Percentiles rank a stretch among this genome's conserved stretches.
Conservation (phyloP, 1,139 yeast genomes). For the Arxiozyma telluris region DNA sequence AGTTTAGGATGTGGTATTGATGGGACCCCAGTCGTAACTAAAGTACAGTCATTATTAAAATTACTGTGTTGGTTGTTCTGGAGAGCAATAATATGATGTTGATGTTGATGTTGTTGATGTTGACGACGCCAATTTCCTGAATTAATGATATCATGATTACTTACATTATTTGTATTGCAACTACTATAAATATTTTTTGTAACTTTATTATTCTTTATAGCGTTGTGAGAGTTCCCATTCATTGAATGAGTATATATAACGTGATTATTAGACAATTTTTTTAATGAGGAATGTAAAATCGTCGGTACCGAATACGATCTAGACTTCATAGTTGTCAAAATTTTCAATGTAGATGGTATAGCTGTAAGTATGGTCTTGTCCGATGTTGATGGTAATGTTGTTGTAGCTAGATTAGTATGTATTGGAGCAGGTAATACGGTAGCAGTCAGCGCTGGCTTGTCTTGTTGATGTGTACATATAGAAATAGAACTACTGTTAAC, state of each 20-base stretch:
- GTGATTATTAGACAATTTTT: constrained; percentile 13
- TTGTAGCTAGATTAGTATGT: neutral
- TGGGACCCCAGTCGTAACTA: neutral
- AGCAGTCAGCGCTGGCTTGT: neutral
- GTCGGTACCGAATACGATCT: constrained; percentile 31
- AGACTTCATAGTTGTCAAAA: constrained; percentile 12
- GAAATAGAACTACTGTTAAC: neutral
- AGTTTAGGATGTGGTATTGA: neutral
- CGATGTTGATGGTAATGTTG: neutral
- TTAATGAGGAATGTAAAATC: constrained; percentile 28
- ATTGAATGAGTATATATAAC: constrained; percentile 5
- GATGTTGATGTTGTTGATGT: constrained; percentile 2
- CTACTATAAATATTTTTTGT: neutral
- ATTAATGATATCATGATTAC: neutral
- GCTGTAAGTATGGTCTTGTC: constrained; percentile 5
- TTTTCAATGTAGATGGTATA: constrained; percentile 6
- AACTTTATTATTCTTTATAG: constrained; percentile 8
- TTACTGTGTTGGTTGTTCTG: neutral
- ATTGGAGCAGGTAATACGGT: neutral
- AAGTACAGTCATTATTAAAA: neutral
- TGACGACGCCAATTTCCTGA: constrained; percentile 2
- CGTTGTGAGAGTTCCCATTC: constrained; percentile 6
- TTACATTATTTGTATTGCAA: neutral
- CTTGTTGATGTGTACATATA: neutral
- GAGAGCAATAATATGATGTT: neutral